Evolutionary conservation across 164 flowering plant species (phyloP), one percentile per base, ranked within the genome.

Genomic region (Piper betle): DNA sequence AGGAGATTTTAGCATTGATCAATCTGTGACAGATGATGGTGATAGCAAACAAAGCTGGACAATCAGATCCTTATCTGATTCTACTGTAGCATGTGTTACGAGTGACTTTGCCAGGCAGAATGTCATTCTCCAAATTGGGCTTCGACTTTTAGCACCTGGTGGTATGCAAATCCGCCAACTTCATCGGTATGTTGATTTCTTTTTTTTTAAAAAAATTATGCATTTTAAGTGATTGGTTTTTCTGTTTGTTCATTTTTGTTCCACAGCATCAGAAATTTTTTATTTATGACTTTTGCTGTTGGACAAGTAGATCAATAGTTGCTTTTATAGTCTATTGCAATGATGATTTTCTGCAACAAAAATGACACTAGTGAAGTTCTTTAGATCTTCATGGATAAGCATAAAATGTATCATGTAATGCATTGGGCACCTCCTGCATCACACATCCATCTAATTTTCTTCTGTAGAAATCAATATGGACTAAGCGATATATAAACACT

Each of bases 51-150:
- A 87, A 72, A 93, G 97, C 65, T 87, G 96, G 97, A 79, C 70
- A 71, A 60, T 86, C 13, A 81, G 83, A 69, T 84, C 99, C 58
- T 71, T 94, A 65, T 88, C 97, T 33, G 97, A 94, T 19, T 94
- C 99, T 6, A 84, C 77, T 74, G 93, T 94, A 11, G 97, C 97
- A 53, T 94, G 99, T 73, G 63, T 88, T 59, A 94, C 99, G 16
- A 64, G 84, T 75, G 99, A 94, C 69, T 94, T 71, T 77, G 97
- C 99, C 25, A 91, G 91, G 96, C 99, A 94, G 75, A 94, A 94
- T 78, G 99, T 91, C 63, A 69, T 94, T 62, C 81, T 94, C 68
- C 99, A 94, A 72, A 94, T 94, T 79, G 97, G 99, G 55, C 74
- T 94, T 65, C 88, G 96, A 17, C 80, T 94, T 62, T 60, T 91